phyloP scores from a whole-genome alignment of 1,284 basidiomycete genomes.

The Marasmius tenuissimus region DNA sequence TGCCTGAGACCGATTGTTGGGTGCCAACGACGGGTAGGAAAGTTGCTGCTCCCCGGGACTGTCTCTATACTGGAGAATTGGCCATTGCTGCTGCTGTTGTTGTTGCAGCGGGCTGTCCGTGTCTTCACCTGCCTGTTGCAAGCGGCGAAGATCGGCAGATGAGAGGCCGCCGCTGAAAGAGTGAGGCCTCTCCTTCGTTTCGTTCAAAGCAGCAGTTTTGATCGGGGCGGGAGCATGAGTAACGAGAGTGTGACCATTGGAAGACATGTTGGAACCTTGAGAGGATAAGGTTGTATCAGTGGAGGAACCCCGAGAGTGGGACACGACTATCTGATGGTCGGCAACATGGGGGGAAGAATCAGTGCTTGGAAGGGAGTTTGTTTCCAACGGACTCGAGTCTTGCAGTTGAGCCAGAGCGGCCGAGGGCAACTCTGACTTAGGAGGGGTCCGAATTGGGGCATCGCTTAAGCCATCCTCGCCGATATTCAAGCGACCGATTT shows the following conservation, averaged over 20 bases:
- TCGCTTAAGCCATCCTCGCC: constrained; percentile 54
- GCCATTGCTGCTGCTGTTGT: constrained; percentile 41
- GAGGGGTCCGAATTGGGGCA: constrained; percentile 59
- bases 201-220: constrained; percentile 49
- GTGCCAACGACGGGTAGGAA: constrained; percentile 67
- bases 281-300: constrained; percentile 66
- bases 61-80: constrained; percentile 48
- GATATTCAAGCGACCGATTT: constrained; percentile 71
- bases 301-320: constrained; percentile 77
- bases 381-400: constrained; percentile 70
- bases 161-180: constrained; percentile 78
- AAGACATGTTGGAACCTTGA: constrained; percentile 52
- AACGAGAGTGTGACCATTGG: constrained; percentile 55
- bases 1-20: constrained; percentile 47
- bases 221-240: constrained; percentile 44
- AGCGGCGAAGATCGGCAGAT: constrained; percentile 65
- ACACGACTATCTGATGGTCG: constrained; percentile 59
- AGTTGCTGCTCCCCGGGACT: constrained; percentile 58
- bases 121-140: constrained; percentile 64
- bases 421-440: constrained; percentile 54
- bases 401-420: constrained; percentile 53
- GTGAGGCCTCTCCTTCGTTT: constrained; percentile 73
- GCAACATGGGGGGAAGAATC: constrained; percentile 70
- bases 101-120: constrained; percentile 33
- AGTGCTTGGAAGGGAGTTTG: constrained; percentile 65